Percentiles rank a stretch among this genome's conserved stretches.
Conservation (phyloP, 2,329 filamentous ascomycete genomes). For the Aspergillus pseudoglaucus region DNA sequence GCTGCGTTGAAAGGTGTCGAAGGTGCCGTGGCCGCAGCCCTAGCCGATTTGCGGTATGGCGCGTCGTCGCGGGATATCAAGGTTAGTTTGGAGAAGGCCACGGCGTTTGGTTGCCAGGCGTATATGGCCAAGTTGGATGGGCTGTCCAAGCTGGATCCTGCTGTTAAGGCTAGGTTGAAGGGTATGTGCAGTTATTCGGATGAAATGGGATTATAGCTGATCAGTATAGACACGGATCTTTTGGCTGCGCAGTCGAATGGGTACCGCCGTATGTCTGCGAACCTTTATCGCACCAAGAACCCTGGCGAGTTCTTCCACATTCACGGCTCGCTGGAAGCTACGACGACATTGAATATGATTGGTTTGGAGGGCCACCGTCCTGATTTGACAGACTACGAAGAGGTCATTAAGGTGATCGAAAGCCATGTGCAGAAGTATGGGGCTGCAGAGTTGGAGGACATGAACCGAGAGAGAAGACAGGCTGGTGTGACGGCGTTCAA, state of each 20-base stretch:
- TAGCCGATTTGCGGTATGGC: constrained; percentile 52
- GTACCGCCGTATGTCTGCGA: constrained; percentile 67
- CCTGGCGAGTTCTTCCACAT: constrained; percentile 66
- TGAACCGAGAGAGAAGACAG: constrained; percentile 52
- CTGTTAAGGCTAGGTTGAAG: constrained; percentile 33
- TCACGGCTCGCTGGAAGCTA: constrained; percentile 67
- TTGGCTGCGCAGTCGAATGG: constrained; percentile 63
- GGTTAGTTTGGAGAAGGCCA: constrained; percentile 33
- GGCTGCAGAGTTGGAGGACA: constrained; percentile 49
- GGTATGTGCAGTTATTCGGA: constrained; percentile 14
- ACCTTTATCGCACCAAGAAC: constrained; percentile 63
- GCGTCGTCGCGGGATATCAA: constrained; percentile 25
- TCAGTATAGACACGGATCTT: constrained; percentile 61
- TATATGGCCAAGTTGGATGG: constrained; percentile 38
- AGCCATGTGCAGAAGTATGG: constrained; percentile 51
- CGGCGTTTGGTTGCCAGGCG: constrained; percentile 36
- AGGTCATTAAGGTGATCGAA: constrained; percentile 56
- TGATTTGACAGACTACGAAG: constrained; percentile 54
- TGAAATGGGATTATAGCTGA: constrained; percentile 2
- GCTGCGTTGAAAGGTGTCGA: constrained; percentile 56
- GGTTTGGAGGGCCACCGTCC: constrained; percentile 57
- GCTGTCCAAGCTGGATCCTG: constrained; percentile 31
- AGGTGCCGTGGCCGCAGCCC: constrained; percentile 52
- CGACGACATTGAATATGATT: constrained; percentile 63
- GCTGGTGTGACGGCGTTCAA: constrained; percentile 56